Evolutionary conservation across 2,329 filamentous ascomycete genomes (phyloP).

Genomic region (Ophiostoma perfectum): DNA sequence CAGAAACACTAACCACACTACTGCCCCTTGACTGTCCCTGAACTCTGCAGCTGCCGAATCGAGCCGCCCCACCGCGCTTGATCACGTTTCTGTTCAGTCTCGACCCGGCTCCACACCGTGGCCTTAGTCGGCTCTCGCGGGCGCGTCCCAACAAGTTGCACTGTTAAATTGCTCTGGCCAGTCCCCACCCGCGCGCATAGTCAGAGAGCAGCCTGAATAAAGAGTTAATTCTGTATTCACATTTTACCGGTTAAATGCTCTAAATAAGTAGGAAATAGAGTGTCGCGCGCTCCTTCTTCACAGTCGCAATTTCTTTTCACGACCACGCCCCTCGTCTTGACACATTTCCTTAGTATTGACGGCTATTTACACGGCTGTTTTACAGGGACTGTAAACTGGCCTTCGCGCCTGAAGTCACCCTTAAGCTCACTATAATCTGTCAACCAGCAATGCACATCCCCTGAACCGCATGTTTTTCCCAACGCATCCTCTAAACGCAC

Average conservation of each 20-base stretch:
- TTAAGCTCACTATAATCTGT: background rate
- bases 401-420: background rate
- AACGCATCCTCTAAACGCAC: background rate
- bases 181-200: background rate
- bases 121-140: background rate
- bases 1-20: background rate
- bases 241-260: background rate
- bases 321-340: constrained; percentile 4
- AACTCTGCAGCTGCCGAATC: background rate
- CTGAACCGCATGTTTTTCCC: background rate
- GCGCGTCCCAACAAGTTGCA: constrained; percentile 8
- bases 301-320: constrained; percentile 9
- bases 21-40: background rate
- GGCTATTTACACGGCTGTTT: background rate
- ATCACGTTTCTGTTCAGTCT: background rate
- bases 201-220: background rate
- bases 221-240: background rate
- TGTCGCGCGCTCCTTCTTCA: background rate
- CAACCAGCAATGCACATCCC: background rate
- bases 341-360: background rate
- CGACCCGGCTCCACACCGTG: background rate
- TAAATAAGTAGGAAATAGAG: background rate
- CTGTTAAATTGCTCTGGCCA: background rate
- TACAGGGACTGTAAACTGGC: background rate
- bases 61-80: background rate